Evolutionary conservation across 345 rosid genomes (phyloP).

Genomic region (Viola odorata): DNA sequence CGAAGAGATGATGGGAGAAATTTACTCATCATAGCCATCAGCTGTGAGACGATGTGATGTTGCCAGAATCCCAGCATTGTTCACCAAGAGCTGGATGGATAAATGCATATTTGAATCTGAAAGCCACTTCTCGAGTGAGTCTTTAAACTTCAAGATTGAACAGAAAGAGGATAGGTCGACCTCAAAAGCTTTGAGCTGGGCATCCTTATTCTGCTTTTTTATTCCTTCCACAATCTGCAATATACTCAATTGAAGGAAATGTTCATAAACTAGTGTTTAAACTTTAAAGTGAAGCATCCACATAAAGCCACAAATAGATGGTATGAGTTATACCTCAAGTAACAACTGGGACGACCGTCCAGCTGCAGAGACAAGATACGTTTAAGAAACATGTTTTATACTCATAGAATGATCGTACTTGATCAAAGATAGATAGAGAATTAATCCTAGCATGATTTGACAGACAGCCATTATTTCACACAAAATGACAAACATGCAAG

Average conservation of each 20-base stretch:
- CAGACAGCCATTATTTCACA: too few species aligned
- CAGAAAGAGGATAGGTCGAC: constrained; percentile 64
- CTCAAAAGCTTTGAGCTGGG: constrained; percentile 55
- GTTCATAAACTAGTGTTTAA: too few species aligned
- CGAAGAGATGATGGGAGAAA: constrained; percentile 9
- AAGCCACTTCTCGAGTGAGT: constrained; percentile 72
- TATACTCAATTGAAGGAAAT: too few species aligned
- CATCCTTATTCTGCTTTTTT: constrained; percentile 38
- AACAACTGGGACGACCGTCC: constrained; percentile 55
- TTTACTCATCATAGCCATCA: constrained; percentile 82
- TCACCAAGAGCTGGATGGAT: constrained; percentile 76
- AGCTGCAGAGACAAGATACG: constrained; percentile 55
- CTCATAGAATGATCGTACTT: too few species aligned
- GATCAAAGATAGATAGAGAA: too few species aligned
- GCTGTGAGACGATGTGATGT: constrained; percentile 47
- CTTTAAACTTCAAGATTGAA: constrained; percentile 57
- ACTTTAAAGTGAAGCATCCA: too few species aligned
- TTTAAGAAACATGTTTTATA: too few species aligned
- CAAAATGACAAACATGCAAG: too few species aligned
- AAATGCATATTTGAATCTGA: constrained; percentile 59
- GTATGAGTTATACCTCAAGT: constrained; percentile 41
- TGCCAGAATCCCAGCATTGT: constrained; percentile 93
- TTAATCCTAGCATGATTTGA: too few species aligned
- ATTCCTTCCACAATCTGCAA: constrained; percentile 56
- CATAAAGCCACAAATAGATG: constrained; percentile 1